Evolutionary conservation across 2,329 filamentous ascomycete species (phyloP), one percentile per base, ranked within the genome.

Genomic region (Lasiodiplodia gonubiensis): DNA sequence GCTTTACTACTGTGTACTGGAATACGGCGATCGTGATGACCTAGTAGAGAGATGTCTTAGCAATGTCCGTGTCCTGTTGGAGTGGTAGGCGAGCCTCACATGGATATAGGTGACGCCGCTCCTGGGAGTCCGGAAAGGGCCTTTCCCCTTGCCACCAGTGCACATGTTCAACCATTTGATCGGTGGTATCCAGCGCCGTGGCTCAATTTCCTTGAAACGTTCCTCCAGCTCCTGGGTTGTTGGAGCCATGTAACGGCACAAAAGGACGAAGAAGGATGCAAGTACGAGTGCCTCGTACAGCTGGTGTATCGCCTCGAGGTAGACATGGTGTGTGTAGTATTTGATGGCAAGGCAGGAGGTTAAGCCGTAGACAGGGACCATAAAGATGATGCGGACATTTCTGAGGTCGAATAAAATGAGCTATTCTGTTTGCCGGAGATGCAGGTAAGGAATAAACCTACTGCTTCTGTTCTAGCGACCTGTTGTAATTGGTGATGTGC

Each of bases 51-150:
- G n/a, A n/a, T n/a, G n/a, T 33, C 30, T 33, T 33, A 33, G 30
- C 30, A 33, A 33, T 33, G 3, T 33, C 10, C 30, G 6, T 33
- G 48, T 25, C 7, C 23, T n/a, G 5, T 51, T n/a, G 48, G 48
- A 51, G 7, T n/a, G 11, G 4, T 4, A n/a, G 7, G 6, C 11
- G 11, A 25, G n/a, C 12, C 21, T 14, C 73, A 86, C 85, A 77
- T 94, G 94, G 79, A 94, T 94, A 91, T 91, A 94, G 0, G 91
- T 94, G 75, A 94, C 80, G 1, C 92, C 92, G 77, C 89, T 93
- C 72, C 86, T 83, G 0, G 92, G 92, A 4, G 85, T 89, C 71
- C 90, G 85, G 85, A 90, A 91, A 11, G 84, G 82, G 0, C 91
- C 90, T 67, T 71, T 76, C 55, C 85, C 82, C 57, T 85, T 82